These are phyloP conservation scores for Eucalyptus leucophloia DNA, from an alignment of 345 rosid species.

Conservation along the genomic window DNA sequence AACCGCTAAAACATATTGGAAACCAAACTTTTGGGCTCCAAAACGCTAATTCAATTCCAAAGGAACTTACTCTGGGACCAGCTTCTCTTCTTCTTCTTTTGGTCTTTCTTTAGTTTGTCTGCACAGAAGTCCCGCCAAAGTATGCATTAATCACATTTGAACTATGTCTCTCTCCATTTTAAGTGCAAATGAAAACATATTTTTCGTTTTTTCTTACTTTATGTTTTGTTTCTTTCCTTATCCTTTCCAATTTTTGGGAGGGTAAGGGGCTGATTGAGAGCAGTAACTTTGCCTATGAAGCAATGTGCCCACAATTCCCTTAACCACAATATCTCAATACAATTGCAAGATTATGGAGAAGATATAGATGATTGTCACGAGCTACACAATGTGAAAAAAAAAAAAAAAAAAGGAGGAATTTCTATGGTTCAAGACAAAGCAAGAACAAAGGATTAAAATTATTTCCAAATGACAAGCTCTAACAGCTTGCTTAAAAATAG, in stretches of 20 bases:
- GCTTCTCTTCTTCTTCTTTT: constrained; percentile 11
- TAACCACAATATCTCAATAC: background rate
- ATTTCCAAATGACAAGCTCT: background rate
- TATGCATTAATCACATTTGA: background rate
- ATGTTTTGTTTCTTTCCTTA: background rate
- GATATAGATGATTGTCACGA: background rate
- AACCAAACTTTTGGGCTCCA: background rate
- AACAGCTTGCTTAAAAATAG: background rate
- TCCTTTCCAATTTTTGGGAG: background rate
- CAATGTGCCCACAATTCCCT: background rate
- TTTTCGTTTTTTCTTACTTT: background rate
- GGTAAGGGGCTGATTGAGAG: background rate
- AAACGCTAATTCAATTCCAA: background rate
- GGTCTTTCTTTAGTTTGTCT: constrained; percentile 15
- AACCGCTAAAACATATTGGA: background rate
- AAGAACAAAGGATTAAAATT: background rate
- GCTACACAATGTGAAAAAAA: background rate
- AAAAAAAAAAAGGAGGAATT: background rate
- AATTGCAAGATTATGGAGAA: background rate
- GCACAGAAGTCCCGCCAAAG: background rate
- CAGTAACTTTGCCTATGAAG: background rate
- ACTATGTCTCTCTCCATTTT: background rate
- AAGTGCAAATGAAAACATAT: background rate
- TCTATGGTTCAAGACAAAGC: background rate
- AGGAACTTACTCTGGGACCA: constrained; percentile 23